Conservation (phyloP, 768 basidiomycete species). For the Floccularia luteovirens region DNA sequence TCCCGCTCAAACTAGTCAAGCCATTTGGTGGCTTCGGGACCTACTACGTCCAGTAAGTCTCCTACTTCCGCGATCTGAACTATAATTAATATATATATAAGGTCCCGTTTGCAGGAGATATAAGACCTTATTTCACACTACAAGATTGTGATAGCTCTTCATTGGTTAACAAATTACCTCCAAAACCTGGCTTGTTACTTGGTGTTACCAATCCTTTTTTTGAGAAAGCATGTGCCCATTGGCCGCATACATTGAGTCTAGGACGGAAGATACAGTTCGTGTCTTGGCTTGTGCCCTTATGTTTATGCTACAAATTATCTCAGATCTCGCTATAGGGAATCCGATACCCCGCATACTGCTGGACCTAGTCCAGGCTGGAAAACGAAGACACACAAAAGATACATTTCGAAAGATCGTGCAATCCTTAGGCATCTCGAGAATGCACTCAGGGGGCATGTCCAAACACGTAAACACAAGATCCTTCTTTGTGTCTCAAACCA, state of each 20-base stretch:
- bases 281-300: background rate
- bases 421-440: constrained; percentile 69
- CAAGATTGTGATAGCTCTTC: constrained; percentile 79
- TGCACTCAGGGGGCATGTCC: constrained; percentile 41
- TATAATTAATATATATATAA: constrained; percentile 16
- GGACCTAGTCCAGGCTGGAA: constrained; percentile 71
- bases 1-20: constrained; percentile 78
- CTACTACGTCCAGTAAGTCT: constrained; percentile 67
- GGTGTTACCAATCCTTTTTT: constrained; percentile 91
- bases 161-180: constrained; percentile 78
- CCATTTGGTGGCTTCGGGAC: constrained; percentile 89
- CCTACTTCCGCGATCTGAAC: background rate
- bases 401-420: constrained; percentile 76
- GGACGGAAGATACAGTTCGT: constrained; percentile 42
- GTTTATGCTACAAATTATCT: background rate
- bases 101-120: constrained; percentile 81
- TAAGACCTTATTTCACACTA: constrained; percentile 93
- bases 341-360: constrained; percentile 14
- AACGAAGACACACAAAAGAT: constrained; percentile 71
- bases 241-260: constrained; percentile 78
- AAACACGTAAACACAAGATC: constrained; percentile 37
- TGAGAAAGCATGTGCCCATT: constrained; percentile 70
- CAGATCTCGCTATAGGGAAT: background rate
- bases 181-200: constrained; percentile 65
- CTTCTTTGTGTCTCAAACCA: constrained; percentile 2